These are phyloP conservation scores for Fonsecaea erecta DNA, from an alignment of 2,329 filamentous ascomycete species.

Conservation along the genomic window DNA sequence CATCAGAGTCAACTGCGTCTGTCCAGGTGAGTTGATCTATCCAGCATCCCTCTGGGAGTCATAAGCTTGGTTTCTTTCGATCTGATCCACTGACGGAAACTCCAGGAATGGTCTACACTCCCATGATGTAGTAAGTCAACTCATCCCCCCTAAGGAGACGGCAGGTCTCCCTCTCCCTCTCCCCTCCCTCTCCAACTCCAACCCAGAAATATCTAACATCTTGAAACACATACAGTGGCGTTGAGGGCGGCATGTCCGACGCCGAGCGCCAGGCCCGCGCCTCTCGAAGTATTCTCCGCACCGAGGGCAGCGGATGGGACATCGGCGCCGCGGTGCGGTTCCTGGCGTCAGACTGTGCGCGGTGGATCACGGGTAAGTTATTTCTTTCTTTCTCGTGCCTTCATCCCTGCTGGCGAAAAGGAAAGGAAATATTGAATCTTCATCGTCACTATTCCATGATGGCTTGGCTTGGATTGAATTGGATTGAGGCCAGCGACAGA, in stretches of 20 bases:
- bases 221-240: not conserved
- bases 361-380: conserved; percentile 56
- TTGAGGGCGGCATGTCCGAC: conserved; percentile 57
- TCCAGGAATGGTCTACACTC: conserved; percentile 51
- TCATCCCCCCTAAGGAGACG: not conserved
- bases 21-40: conserved; percentile 52
- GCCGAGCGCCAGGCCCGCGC: conserved; percentile 55
- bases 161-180: not conserved
- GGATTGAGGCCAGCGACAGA: no score
- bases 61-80: not conserved
- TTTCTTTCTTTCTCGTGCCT: no score
- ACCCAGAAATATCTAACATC: not conserved
- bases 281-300: conserved; percentile 56
- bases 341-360: conserved; percentile 56
- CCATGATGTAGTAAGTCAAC: conserved; percentile 50
- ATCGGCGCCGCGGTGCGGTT: conserved; percentile 57
- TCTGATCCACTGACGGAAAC: not conserved
- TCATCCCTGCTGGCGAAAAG: not conserved
- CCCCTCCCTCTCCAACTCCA: no score
- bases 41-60: no score
- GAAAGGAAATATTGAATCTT: no score
- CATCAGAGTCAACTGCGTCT: conserved; percentile 62
- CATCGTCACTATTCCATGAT: no score
- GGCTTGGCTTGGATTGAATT: no score
- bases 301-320: conserved; percentile 61